Conservation (phyloP, 305 asterid species). For the Ajuga reptans region DNA sequence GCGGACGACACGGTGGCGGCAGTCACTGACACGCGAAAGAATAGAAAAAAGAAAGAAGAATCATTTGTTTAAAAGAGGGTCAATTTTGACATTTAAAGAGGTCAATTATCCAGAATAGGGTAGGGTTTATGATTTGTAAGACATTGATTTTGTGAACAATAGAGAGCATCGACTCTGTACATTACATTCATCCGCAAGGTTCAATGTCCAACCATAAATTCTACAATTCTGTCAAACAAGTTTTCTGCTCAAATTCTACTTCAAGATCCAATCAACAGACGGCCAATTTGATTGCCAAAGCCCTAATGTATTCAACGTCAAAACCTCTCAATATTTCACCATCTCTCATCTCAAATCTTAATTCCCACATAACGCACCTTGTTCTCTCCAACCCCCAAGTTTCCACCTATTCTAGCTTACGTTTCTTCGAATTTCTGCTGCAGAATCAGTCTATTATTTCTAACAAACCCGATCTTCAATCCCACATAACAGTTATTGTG, state of each 20-base stretch:
- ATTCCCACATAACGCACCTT: constrained; percentile 35
- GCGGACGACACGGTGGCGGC: no score
- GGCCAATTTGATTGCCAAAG: constrained; percentile 45
- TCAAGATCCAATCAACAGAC: constrained; percentile 35
- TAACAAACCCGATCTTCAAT: constrained; percentile 43
- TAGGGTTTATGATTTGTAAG: no score
- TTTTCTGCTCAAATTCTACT: constrained; percentile 25
- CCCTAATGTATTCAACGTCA: constrained; percentile 33
- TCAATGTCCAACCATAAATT: constrained; percentile 45
- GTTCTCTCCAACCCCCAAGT: constrained; percentile 54
- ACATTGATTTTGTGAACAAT: no score
- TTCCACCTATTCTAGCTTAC: constrained; percentile 39
- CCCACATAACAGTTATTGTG: constrained; percentile 37
- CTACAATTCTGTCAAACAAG: constrained; percentile 33
- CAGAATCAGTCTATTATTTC: constrained; percentile 20
- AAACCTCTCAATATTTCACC: constrained; percentile 23
- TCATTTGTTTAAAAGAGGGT: no score
- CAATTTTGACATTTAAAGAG: no score
- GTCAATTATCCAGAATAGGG: no score
- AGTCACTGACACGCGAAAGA: no score
- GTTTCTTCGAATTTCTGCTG: constrained; percentile 47
- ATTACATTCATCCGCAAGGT: neutral
- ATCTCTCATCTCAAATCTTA: constrained; percentile 37
- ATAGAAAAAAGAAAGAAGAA: no score
- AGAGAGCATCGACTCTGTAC: no score